phyloP scores from a whole-genome alignment of 2,329 filamentous ascomycete genomes.

The Capronia coronata region DNA sequence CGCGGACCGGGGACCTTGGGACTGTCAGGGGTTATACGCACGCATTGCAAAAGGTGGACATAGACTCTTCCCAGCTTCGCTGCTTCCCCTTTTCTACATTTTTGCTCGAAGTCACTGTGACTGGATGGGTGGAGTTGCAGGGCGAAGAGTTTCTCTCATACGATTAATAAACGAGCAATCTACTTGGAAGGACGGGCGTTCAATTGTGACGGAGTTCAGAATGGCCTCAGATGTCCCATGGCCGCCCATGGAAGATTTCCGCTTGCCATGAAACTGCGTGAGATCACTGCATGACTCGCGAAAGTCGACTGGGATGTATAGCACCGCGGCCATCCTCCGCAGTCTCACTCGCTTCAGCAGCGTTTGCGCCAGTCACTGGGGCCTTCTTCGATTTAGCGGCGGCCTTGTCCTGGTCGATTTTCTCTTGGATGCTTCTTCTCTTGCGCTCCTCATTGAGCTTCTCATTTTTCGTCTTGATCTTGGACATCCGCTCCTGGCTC shows the following conservation, averaged over 20 bases:
- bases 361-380: conserved; percentile 25
- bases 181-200: conserved; percentile 15
- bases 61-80: conserved; percentile 19
- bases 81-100: conserved; percentile 7
- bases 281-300: conserved; percentile 30
- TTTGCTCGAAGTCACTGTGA: conserved; percentile 1
- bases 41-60: conserved; percentile 22
- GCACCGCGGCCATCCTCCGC: conserved; percentile 32
- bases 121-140: neutral
- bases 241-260: neutral
- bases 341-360: conserved; percentile 8
- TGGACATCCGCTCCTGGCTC: conserved; percentile 62
- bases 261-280: neutral
- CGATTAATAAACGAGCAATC: conserved; percentile 20
- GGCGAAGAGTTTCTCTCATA: conserved; percentile 8
- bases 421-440: conserved; percentile 41
- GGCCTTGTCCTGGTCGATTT: conserved; percentile 30
- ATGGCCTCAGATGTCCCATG: conserved; percentile 1
- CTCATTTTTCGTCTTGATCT: conserved; percentile 78
- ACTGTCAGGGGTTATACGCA: conserved; percentile 1
- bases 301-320: conserved; percentile 42
- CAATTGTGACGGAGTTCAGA: conserved; percentile 15
- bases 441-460: conserved; percentile 68
- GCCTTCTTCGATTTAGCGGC: conserved; percentile 34
- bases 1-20: conserved; percentile 1